Evolutionary conservation across 73 alveolate species (phyloP).

Genomic region (Paramecium primaurelia): DNA sequence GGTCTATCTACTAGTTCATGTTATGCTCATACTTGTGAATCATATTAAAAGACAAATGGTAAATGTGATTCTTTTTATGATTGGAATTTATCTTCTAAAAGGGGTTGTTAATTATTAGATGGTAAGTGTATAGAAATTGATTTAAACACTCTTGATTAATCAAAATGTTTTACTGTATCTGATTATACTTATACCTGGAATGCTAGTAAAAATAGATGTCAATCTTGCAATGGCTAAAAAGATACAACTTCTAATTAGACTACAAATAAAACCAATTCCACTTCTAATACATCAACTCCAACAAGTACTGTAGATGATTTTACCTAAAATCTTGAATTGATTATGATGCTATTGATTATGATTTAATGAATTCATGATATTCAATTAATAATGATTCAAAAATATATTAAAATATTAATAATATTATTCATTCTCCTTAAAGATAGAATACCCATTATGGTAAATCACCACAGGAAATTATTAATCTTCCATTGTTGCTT

Average conservation of each 20-base stretch:
- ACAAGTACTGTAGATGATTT: background rate
- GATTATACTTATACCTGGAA: background rate
- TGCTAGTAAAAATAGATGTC: background rate
- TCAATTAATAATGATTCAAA: background rate
- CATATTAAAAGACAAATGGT: background rate
- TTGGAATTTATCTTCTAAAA: background rate
- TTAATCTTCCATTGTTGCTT: slow-evolving; percentile 58
- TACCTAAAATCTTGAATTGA: background rate
- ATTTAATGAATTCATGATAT: background rate
- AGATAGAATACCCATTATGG: slow-evolving; percentile 65
- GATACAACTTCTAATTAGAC: background rate
- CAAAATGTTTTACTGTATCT: background rate
- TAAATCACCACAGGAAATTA: slow-evolving; percentile 53
- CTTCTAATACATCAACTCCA: background rate
- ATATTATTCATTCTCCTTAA: slow-evolving; percentile 47
- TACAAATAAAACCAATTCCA: background rate
- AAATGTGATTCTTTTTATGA: background rate
- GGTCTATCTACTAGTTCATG: background rate
- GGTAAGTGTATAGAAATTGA: background rate
- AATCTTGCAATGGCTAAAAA: background rate
- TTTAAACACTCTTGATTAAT: background rate
- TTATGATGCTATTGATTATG: background rate
- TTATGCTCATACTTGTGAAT: background rate
- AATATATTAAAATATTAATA: background rate
- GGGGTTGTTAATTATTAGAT: background rate